Percentiles rank a stretch among this genome's conserved stretches.
These are phyloP conservation scores for Amaranthus cruentus DNA, from an alignment of 148 eudicot genomes.

Conservation along the genomic window DNA sequence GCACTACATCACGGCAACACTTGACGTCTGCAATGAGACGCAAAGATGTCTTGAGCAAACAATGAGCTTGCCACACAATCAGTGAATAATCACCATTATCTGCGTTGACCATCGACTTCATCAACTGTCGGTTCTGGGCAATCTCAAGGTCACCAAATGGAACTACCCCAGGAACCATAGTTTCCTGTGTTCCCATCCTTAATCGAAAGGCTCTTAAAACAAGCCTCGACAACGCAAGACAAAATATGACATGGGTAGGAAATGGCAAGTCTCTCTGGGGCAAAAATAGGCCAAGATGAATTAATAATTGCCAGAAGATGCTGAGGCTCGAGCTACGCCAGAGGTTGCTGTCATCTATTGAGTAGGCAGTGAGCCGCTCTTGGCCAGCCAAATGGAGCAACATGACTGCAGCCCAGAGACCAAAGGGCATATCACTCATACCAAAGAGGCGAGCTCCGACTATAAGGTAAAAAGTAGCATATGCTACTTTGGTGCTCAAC, in stretches of 20 bases:
- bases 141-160: not conserved
- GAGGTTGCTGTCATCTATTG: not conserved
- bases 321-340: not conserved
- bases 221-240: not conserved
- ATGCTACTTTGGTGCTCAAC: not conserved
- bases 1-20: not conserved
- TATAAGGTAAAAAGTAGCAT: not conserved
- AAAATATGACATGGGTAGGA: not conserved
- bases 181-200: not conserved
- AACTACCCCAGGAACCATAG: not conserved
- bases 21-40: not conserved
- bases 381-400: constrained; percentile 2
- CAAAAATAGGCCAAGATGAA: not conserved
- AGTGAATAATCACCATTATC: not conserved
- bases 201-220: not conserved
- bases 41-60: not conserved
- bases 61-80: not conserved
- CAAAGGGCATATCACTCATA: not conserved
- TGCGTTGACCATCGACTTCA: no score
- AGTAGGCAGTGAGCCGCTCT: not conserved
- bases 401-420: not conserved
- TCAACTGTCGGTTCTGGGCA: no score
- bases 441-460: not conserved
- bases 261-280: not conserved
- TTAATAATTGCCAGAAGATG: not conserved